Conservation (phyloP, 805 yeast genomes). For the Candida ortonii region DNA sequence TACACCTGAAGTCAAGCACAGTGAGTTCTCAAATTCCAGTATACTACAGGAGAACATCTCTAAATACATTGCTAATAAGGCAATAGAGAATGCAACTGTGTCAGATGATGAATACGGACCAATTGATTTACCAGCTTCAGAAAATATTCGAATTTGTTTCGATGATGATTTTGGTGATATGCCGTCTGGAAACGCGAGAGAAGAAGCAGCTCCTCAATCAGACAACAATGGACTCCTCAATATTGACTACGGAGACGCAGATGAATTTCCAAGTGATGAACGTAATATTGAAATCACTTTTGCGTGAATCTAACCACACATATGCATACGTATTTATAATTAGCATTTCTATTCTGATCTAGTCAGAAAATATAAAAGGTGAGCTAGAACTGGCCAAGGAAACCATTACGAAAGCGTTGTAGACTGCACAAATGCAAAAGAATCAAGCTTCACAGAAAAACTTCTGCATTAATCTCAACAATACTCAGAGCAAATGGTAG, state of each 20-base stretch:
- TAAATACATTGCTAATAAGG: conserved; percentile 5
- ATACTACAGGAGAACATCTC: conserved; percentile 3
- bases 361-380: too few species aligned
- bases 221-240: background rate
- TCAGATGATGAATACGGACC: conserved; percentile 15
- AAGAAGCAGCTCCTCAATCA: background rate
- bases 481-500: conserved; percentile 90
- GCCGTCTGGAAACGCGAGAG: background rate
- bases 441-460: conserved; percentile 55
- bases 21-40: too few species aligned
- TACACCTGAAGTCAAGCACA: too few species aligned
- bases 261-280: conserved; percentile 34
- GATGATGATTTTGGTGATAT: conserved; percentile 23
- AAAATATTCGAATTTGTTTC: conserved; percentile 20
- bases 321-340: conserved; percentile 4
- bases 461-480: conserved; percentile 87
- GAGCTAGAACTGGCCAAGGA: too few species aligned
- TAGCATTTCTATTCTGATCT: conserved; percentile 5
- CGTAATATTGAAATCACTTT: conserved; percentile 30
- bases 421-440: conserved; percentile 1
- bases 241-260: conserved; percentile 33
- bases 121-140: conserved; percentile 17
- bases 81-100: conserved; percentile 1
- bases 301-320: conserved; percentile 14
- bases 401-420: too few species aligned